Evolutionary conservation across 1,284 basidiomycete genomes (phyloP).

Genomic region (Coriolopsis trogii): DNA sequence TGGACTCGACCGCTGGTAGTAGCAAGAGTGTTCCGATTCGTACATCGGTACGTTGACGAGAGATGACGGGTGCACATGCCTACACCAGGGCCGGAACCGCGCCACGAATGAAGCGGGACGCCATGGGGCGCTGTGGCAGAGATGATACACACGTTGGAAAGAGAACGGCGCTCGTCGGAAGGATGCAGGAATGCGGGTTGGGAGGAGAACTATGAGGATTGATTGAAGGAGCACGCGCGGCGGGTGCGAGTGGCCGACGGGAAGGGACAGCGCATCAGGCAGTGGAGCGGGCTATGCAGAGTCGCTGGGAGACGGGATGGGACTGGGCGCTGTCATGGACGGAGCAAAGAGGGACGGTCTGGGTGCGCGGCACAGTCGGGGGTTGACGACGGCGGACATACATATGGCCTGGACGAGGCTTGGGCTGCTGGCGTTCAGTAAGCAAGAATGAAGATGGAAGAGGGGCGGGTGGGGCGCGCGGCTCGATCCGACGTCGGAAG

Average conservation of each 20-base stretch:
- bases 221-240: not conserved
- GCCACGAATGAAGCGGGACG: too few relatives aligned
- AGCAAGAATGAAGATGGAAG: not conserved
- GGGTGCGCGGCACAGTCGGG: not conserved
- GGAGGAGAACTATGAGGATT: too few relatives aligned
- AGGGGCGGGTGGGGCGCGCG: not conserved
- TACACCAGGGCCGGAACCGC: too few relatives aligned
- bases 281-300: conserved; percentile 5
- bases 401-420: conserved; percentile 1
- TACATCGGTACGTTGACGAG: too few relatives aligned
- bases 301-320: conserved; percentile 3
- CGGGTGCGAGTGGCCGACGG: not conserved
- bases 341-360: not conserved
- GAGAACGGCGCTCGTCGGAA: too few relatives aligned
- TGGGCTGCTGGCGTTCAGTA: conserved; percentile 6
- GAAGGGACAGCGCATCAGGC: conserved; percentile 10
- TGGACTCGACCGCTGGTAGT: too few relatives aligned
- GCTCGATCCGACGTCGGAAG: conserved; percentile 5
- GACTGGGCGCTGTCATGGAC: not conserved
- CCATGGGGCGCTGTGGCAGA: too few relatives aligned
- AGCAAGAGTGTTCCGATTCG: too few relatives aligned
- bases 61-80: too few relatives aligned
- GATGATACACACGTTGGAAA: too few relatives aligned
- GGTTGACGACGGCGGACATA: too few relatives aligned
- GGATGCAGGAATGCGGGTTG: too few relatives aligned